Conservation (phyloP, 2,329 filamentous ascomycete species). For the Colletotrichum agaves region DNA sequence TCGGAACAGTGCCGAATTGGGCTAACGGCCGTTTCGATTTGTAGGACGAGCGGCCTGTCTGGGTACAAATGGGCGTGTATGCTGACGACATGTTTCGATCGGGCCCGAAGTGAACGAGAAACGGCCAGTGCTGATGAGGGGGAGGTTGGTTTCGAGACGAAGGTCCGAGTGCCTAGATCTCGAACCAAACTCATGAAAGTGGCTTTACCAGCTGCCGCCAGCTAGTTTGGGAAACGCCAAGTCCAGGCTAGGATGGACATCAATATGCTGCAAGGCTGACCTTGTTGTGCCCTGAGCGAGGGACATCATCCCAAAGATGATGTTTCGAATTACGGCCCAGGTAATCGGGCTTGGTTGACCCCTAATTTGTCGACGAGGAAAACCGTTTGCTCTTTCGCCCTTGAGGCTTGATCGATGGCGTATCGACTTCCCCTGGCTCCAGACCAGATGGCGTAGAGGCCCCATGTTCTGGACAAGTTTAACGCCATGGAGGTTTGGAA, state of each 20-base stretch:
- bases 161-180: neutral
- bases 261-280: slow-evolving; percentile 1
- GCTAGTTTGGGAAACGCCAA: neutral
- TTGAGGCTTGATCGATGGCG: neutral
- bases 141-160: neutral
- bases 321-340: slow-evolving; percentile 13
- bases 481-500: slow-evolving; percentile 28
- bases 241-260: neutral
- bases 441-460: slow-evolving; percentile 5
- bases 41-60: neutral
- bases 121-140: neutral
- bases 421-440: neutral
- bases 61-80: neutral
- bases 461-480: neutral
- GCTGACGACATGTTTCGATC: slow-evolving; percentile 9
- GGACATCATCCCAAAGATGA: neutral
- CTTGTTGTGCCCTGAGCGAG: neutral
- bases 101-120: neutral
- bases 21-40: neutral
- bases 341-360: slow-evolving; percentile 19
- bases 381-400: slow-evolving; percentile 1
- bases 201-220: neutral
- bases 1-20: neutral
- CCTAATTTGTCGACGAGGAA: neutral
- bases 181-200: neutral